phyloP scores from a whole-genome alignment of 352 stramenopile genomes.

The Plasmopara viticola region DNA sequence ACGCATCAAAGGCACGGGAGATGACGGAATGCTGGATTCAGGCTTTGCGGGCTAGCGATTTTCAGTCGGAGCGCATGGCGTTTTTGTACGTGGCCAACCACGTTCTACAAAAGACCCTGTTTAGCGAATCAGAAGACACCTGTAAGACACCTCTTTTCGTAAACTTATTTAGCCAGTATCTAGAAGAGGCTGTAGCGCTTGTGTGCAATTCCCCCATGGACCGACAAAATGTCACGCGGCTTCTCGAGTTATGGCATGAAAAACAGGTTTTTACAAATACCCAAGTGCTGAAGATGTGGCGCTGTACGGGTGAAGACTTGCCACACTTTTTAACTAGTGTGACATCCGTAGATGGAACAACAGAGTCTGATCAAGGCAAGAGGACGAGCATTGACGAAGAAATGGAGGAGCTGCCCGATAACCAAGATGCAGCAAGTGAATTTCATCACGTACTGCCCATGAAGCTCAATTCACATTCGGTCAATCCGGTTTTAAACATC shows the following conservation, averaged over 20 bases:
- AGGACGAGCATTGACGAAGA: slow-evolving; percentile 3
- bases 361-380: slow-evolving; percentile 4
- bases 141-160: slow-evolving; percentile 23
- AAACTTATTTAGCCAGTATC: slow-evolving; percentile 29
- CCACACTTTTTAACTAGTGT: slow-evolving; percentile 39
- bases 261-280: slow-evolving; percentile 53
- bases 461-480: slow-evolving; percentile 72
- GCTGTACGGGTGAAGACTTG: slow-evolving; percentile 68
- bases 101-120: slow-evolving; percentile 69
- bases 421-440: slow-evolving; percentile 20
- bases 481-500: slow-evolving; percentile 62
- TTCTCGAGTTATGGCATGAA: slow-evolving; percentile 75
- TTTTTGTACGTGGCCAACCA: slow-evolving; percentile 84
- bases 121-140: slow-evolving; percentile 18
- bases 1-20: slow-evolving; percentile 23
- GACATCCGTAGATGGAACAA: slow-evolving; percentile 10
- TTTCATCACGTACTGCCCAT: slow-evolving; percentile 52
- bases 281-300: slow-evolving; percentile 70
- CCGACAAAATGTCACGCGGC: slow-evolving; percentile 60
- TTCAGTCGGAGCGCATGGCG: slow-evolving; percentile 72
- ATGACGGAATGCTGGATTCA: slow-evolving; percentile 69
- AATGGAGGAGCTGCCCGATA: slow-evolving; percentile 26
- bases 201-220: slow-evolving; percentile 83
- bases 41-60: slow-evolving; percentile 59
- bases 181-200: slow-evolving; percentile 72